Evolutionary conservation across 2,329 filamentous ascomycete species (phyloP).

Genomic region (Decorospora gaudefroyi): DNA sequence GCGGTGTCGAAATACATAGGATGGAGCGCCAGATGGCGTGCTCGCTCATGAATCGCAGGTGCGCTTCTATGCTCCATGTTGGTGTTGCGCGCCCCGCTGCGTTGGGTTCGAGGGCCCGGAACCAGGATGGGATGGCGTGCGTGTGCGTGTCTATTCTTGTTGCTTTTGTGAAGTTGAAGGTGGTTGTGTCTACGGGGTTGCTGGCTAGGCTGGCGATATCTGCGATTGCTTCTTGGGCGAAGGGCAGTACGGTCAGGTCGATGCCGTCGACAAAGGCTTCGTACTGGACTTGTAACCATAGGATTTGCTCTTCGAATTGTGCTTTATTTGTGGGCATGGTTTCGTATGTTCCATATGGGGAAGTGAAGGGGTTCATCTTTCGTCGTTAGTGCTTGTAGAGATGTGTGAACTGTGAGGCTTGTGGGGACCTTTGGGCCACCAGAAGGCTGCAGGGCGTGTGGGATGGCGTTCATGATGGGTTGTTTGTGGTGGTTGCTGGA

Average conservation of each 20-base stretch:
- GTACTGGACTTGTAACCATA: constrained; percentile 16
- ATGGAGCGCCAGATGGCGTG: constrained; percentile 37
- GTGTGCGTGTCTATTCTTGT: constrained; percentile 45
- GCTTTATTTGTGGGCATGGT: constrained; percentile 1
- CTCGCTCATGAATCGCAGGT: constrained; percentile 42
- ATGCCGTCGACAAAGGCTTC: constrained; percentile 28
- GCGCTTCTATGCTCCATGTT: constrained; percentile 33
- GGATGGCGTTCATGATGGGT: too few species aligned
- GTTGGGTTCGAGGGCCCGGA: constrained; percentile 38
- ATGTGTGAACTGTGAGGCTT: too few species aligned
- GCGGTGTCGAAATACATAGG: constrained; percentile 43
- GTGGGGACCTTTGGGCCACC: too few species aligned
- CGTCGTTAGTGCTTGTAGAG: too few species aligned
- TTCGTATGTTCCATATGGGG: too few species aligned
- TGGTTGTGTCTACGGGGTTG: constrained; percentile 1
- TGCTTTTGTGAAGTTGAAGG: constrained; percentile 21
- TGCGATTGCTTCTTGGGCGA: constrained; percentile 35
- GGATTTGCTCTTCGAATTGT: constrained; percentile 2
- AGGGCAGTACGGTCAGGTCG: constrained; percentile 37
- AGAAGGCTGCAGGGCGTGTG: too few species aligned
- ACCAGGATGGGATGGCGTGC: constrained; percentile 45
- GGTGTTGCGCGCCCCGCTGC: constrained; percentile 45
- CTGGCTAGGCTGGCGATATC: constrained; percentile 34
- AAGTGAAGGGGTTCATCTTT: too few species aligned
- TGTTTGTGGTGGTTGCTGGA: too few species aligned